Evolutionary conservation across 805 yeast species (phyloP).

Genomic region (Lachancea waltii): DNA sequence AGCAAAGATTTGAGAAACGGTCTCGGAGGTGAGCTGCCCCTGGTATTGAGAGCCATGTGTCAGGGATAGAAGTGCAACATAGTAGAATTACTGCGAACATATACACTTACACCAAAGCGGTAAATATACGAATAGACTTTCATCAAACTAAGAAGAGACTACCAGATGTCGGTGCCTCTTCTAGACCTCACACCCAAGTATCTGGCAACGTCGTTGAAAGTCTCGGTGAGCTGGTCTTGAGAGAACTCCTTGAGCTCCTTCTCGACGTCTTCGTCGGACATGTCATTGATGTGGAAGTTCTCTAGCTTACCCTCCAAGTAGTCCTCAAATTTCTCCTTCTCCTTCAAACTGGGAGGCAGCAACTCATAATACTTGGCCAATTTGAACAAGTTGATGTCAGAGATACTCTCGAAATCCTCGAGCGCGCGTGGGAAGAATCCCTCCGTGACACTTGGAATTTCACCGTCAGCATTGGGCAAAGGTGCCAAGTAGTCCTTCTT

Average conservation of each 20-base stretch:
- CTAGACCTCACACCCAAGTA: constrained; percentile 58
- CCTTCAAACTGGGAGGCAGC: constrained; percentile 55
- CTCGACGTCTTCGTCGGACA: constrained; percentile 27
- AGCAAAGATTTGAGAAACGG: neutral
- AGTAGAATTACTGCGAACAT: too few species aligned
- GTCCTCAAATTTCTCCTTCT: constrained; percentile 45
- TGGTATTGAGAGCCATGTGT: too few species aligned
- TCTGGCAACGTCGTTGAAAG: constrained; percentile 60
- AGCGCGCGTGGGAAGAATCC: constrained; percentile 52
- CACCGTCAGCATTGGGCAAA: constrained; percentile 75
- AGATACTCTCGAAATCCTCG: constrained; percentile 43
- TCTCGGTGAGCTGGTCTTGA: constrained; percentile 44
- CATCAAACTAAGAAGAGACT: too few species aligned
- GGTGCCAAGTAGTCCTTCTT: constrained; percentile 51
- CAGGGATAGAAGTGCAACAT: too few species aligned
- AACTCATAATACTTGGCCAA: constrained; percentile 72
- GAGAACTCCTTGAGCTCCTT: constrained; percentile 31
- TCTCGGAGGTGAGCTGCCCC: neutral
- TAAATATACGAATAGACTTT: too few species aligned
- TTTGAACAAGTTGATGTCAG: constrained; percentile 41
- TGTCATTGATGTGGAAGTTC: constrained; percentile 34
- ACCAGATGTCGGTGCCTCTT: constrained; percentile 49
- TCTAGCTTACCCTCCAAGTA: constrained; percentile 46
- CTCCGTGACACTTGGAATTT: constrained; percentile 41
- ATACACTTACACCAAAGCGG: too few species aligned